phyloP scores from a whole-genome alignment of 768 basidiomycete species.

The Boletellus ananas region DNA sequence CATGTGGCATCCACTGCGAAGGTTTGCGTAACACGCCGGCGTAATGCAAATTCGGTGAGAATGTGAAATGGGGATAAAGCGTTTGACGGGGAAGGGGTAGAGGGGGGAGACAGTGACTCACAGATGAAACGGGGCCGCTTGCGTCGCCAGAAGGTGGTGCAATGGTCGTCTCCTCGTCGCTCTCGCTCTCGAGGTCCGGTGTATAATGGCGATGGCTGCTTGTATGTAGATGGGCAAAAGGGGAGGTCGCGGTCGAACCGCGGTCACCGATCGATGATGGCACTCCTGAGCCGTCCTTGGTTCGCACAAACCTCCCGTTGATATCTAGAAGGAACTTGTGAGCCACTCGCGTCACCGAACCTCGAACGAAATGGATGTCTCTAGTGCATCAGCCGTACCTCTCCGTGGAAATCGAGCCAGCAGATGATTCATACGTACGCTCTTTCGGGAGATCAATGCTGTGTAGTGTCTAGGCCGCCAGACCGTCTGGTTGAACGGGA shows the following conservation, averaged over 20 bases:
- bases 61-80: too few relatives aligned
- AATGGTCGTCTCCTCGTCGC: constrained; percentile 2
- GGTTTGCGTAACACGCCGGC: too few relatives aligned
- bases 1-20: too few relatives aligned
- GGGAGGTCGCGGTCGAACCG: neutral
- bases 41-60: too few relatives aligned
- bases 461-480: neutral
- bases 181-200: constrained; percentile 14
- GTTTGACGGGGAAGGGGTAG: too few relatives aligned
- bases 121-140: neutral
- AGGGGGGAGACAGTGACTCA: constrained; percentile 8
- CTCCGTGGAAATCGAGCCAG: constrained; percentile 1
- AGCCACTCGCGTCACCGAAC: neutral
- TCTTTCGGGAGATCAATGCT: neutral
- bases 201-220: neutral
- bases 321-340: constrained; percentile 9
- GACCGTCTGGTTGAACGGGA: neutral
- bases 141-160: neutral
- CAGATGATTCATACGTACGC: constrained; percentile 9
- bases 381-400: constrained; percentile 9
- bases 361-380: neutral
- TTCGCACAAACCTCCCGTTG: neutral
- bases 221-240: neutral
- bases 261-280: neutral
- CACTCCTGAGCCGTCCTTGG: constrained; percentile 6